Base-by-base conservation (phyloP, 2,329 filamentous ascomycete species). In the Cladosporium halotolerans region DNA sequence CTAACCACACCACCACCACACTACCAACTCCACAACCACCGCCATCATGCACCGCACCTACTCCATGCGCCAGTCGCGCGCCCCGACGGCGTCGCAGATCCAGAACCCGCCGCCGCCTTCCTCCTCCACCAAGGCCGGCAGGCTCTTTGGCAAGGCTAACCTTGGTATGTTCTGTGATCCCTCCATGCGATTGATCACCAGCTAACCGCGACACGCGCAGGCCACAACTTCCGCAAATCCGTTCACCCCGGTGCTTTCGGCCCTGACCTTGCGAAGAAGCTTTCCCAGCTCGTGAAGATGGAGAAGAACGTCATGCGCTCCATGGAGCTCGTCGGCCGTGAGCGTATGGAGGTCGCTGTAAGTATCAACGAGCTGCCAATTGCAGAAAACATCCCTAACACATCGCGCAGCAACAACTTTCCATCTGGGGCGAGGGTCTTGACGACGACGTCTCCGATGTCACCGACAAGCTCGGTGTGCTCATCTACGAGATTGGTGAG, bases 281-380 rank as follows among this genome's bases (percentile, higher is more conserved):
- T 99, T 58, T 89, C 91, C 39, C 89, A 95, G 76, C 82, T 99
- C 50, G 93, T 99, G 59, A 99, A 99, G 83, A 99, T 99, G 93
- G 93, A 99, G 78, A 99, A 99, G 84, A 97, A 99, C 70, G 89
- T 96, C 54, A 99, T 99, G 93, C 89, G 93, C 72, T 96, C 90
- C 71, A 85, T 97, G 80, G 93, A 99, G 71, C 80, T 89, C 46
- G 93, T 97, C 51, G 90, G 90, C 43, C 86, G 90, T 67, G 93
- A 99, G 79, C 85, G 93, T 65, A 97, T 97, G 90, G 93, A 97
- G 67, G 92, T 96, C 62, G 93, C 93, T 68, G 90, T 96, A 87
- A 68, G 89, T 80, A 33, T 4, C 10, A 36, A 19, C 8, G 10
- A 36, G 23, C 36, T 42, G n/a, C 33, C 9, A 44, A 23, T 36